phyloP scores from a whole-genome alignment of 192 early-diverging fungal species.

The Rhizophagus clarus region DNA sequence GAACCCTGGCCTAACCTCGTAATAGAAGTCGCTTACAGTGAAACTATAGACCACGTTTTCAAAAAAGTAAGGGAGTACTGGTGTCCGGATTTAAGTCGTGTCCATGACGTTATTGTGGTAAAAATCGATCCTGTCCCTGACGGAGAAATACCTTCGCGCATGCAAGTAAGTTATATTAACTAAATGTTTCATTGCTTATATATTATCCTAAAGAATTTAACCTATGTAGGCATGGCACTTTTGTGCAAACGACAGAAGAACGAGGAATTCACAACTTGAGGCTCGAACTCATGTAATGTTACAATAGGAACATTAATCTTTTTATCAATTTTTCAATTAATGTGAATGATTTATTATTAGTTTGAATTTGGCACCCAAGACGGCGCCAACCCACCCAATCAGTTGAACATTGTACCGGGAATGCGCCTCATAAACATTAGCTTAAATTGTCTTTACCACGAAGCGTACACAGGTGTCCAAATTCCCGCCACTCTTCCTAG shows the following conservation, averaged over 20 bases:
- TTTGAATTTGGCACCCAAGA: conserved; percentile 25
- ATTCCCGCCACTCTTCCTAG: conserved; percentile 1
- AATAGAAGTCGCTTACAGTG: conserved; percentile 17
- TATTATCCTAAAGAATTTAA: conserved; percentile 13
- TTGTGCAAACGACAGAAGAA: conserved; percentile 11
- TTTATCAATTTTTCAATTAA: conserved; percentile 25
- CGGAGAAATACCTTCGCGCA: neutral
- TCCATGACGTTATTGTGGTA: conserved; percentile 6
- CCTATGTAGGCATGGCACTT: conserved; percentile 25
- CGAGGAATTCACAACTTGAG: neutral
- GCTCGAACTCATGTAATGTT: conserved; percentile 19
- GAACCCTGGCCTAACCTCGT: conserved; percentile 21
- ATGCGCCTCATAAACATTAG: conserved; percentile 8
- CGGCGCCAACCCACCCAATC: neutral
- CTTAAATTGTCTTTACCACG: conserved; percentile 12
- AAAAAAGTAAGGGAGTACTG: neutral
- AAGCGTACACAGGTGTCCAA: neutral
- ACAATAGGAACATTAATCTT: neutral
- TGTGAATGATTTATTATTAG: conserved; percentile 7
- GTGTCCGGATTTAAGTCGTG: neutral
- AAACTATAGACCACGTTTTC: neutral
- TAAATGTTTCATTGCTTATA: conserved; percentile 16
- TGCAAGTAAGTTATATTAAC: conserved; percentile 16
- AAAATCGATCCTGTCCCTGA: conserved; percentile 17
- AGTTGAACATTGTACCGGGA: neutral